Conservation (phyloP, 169 alveolate species). For the Babesia ovata region DNA sequence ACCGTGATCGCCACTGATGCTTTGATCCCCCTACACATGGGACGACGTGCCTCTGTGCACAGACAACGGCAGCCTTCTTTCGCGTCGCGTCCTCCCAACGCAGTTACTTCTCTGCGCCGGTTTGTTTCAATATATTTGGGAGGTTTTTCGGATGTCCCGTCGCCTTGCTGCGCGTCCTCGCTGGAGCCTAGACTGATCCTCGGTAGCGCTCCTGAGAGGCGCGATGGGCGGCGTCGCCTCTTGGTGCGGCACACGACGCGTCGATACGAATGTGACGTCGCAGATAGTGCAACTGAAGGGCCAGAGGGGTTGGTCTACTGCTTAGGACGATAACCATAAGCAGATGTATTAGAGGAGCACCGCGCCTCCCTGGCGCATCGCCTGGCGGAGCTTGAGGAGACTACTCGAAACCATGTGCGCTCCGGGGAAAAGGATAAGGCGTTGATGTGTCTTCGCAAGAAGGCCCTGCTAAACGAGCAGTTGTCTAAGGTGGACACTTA, state of each 20-base stretch:
- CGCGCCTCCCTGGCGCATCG: slow-evolving; percentile 25
- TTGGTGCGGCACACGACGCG: not conserved
- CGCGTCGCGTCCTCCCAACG: too few relatives aligned
- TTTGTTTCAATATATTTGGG: too few relatives aligned
- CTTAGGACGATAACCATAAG: not conserved
- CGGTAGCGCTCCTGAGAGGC: too few relatives aligned
- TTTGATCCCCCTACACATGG: slow-evolving; percentile 14
- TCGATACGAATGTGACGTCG: not conserved
- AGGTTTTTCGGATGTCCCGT: too few relatives aligned
- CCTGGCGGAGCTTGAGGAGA: slow-evolving; percentile 12
- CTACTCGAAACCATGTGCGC: not conserved
- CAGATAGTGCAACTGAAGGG: slow-evolving; percentile 48
- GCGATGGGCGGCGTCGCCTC: slow-evolving; percentile 20
- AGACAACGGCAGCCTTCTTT: not conserved
- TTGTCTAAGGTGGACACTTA: slow-evolving; percentile 28
- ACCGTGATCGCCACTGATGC: not conserved
- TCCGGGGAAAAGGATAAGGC: slow-evolving; percentile 27
- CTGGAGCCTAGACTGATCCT: too few relatives aligned
- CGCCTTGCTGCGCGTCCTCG: too few relatives aligned
- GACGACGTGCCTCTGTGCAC: not conserved
- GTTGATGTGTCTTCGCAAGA: slow-evolving; percentile 35
- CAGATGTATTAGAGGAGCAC: slow-evolving; percentile 48
- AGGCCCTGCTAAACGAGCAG: slow-evolving; percentile 46
- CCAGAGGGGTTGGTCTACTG: slow-evolving; percentile 35
- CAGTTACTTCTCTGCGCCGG: too few relatives aligned